Percentiles rank a stretch among this genome's conserved stretches.
phyloP scores from a whole-genome alignment of 257 asterid species.

The Scutellaria barbata region DNA sequence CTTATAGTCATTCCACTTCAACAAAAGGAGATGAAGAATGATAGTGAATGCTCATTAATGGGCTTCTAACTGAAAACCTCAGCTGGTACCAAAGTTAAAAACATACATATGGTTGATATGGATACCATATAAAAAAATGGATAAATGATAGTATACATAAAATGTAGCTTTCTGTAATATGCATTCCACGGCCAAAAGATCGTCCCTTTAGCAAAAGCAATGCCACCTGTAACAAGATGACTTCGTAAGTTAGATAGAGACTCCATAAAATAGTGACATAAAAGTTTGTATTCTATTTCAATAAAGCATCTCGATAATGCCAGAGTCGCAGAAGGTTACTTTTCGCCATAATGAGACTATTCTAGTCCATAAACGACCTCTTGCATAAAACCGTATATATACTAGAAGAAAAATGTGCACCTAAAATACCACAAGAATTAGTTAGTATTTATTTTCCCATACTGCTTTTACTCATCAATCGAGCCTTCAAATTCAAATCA shows the following conservation, averaged over 20 bases:
- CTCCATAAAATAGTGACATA: background rate
- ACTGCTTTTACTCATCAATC: too few relatives aligned
- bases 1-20: too few relatives aligned
- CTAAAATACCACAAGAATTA: background rate
- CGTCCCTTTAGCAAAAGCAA: conserved; percentile 15
- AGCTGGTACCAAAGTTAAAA: background rate
- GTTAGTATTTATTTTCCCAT: too few relatives aligned
- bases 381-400: too few relatives aligned
- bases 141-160: background rate
- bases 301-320: background rate
- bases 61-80: background rate
- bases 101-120: background rate
- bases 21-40: background rate
- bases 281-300: background rate
- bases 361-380: background rate
- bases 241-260: background rate
- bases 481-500: background rate
- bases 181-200: conserved; percentile 4
- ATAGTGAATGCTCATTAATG: background rate
- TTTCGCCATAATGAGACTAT: too few relatives aligned
- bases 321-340: background rate
- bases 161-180: background rate
- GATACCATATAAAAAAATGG: background rate
- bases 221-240: conserved; percentile 37
- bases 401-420: background rate